A percentile compares a stretch with the other conserved stretches of the same genome.
phyloP scores from a whole-genome alignment of 2,329 filamentous ascomycete species.

The Teratosphaeria zuluensis region DNA sequence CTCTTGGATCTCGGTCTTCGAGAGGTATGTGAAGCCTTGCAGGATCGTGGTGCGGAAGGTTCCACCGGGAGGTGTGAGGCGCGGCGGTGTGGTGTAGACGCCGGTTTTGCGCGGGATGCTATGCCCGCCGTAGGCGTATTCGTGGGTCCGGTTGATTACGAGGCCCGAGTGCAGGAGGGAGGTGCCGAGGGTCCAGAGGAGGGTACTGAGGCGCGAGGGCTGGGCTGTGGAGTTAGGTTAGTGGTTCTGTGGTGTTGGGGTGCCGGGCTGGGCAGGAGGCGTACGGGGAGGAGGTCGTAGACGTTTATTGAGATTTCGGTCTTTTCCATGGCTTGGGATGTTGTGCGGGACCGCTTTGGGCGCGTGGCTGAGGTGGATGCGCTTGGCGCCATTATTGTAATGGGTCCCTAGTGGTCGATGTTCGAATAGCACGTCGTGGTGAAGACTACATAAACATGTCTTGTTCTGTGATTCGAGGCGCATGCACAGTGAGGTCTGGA shows the following conservation, averaged over 20 bases:
- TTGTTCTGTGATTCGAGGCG: too few relatives aligned
- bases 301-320: conserved; percentile 28
- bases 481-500: too few relatives aligned
- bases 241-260: neutral
- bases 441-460: too few relatives aligned
- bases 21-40: conserved; percentile 63
- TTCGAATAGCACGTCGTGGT: too few relatives aligned
- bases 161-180: conserved; percentile 76
- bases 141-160: conserved; percentile 61
- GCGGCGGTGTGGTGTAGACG: conserved; percentile 69
- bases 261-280: neutral
- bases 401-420: too few relatives aligned
- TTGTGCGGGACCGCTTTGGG: conserved; percentile 5
- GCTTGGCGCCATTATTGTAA: neutral
- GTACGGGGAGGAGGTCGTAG: conserved; percentile 29
- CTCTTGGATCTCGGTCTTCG: conserved; percentile 58
- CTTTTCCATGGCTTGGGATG: conserved; percentile 7
- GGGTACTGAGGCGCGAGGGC: conserved; percentile 63
- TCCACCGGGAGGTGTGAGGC: conserved; percentile 63
- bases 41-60: conserved; percentile 67
- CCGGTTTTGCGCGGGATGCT: conserved; percentile 60
- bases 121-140: conserved; percentile 82
- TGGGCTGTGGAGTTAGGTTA: conserved; percentile 26
- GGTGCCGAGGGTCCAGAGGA: conserved; percentile 68
- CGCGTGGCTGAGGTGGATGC: neutral